Conservation (phyloP, 2,329 filamentous ascomycete genomes). For the Gaeumannomyces sp. region DNA sequence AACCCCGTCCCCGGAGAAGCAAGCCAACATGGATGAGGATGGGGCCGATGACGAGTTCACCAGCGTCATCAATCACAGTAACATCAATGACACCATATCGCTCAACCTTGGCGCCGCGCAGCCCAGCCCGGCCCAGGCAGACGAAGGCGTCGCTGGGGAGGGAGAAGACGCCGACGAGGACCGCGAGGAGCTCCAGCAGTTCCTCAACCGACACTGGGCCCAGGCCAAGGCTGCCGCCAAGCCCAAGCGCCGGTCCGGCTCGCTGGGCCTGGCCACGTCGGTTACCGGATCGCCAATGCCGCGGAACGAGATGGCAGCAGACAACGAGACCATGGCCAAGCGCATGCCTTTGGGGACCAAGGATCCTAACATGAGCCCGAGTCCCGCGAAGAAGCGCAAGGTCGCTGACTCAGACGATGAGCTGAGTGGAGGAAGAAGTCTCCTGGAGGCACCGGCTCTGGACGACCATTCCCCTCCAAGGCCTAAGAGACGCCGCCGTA, state of each 20-base stretch:
- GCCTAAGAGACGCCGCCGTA: constrained; percentile 25
- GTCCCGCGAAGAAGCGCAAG: constrained; percentile 32
- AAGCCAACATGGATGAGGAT: constrained; percentile 3
- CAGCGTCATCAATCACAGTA: constrained; percentile 2
- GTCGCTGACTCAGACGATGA: constrained; percentile 18
- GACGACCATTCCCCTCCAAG: constrained; percentile 21
- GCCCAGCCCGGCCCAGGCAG: background rate
- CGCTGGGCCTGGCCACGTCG: constrained; percentile 20
- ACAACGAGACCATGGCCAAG: constrained; percentile 8
- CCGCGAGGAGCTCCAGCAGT: constrained; percentile 27
- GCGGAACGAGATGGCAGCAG: constrained; percentile 15
- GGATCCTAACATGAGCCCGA: constrained; percentile 31
- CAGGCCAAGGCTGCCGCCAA: constrained; percentile 11
- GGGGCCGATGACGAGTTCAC: constrained; percentile 5
- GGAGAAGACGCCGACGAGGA: constrained; percentile 12
- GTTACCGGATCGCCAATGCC: constrained; percentile 25
- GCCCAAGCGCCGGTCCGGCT: constrained; percentile 23
- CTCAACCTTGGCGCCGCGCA: constrained; percentile 9
- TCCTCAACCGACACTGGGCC: constrained; percentile 28
- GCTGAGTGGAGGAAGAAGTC: constrained; percentile 12
- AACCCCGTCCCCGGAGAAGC: constrained; percentile 11
- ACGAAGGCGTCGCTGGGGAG: background rate
- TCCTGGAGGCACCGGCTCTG: constrained; percentile 20
- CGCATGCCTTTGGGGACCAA: constrained; percentile 28
- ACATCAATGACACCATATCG: constrained; percentile 13